phyloP scores from a whole-genome alignment of 1,284 basidiomycete species.

The Porogramme epimiltina region DNA sequence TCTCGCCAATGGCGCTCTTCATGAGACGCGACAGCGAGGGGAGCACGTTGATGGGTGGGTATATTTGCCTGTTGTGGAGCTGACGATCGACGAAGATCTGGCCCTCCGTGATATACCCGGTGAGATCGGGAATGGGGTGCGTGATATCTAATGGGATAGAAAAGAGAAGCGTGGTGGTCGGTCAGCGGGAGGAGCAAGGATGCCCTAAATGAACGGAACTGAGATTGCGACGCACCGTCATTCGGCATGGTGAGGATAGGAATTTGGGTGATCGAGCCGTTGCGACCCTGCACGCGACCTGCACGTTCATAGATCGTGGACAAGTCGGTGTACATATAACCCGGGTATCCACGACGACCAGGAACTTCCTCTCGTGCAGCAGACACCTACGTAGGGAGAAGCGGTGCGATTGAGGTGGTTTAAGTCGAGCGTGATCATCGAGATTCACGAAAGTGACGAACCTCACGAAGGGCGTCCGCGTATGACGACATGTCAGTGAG shows the following conservation, averaged over 20 bases:
- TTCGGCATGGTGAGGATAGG: conserved; percentile 99
- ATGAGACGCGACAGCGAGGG: conserved; percentile 98
- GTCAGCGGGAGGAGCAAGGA: conserved; percentile 2
- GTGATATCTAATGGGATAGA: conserved; percentile 81
- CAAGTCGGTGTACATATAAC: conserved; percentile 99
- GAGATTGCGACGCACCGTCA: conserved; percentile 69
- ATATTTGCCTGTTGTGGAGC: conserved; percentile 94
- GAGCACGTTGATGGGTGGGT: conserved; percentile 99
- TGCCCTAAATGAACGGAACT: conserved; percentile 16
- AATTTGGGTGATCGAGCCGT: conserved; percentile 99
- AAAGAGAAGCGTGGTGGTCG: conserved; percentile 10
- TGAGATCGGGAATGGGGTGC: conserved; percentile 99
- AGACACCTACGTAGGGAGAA: conserved; percentile 65
- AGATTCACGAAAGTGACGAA: conserved; percentile 32
- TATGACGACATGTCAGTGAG: conserved; percentile 99
- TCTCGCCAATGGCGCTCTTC: conserved; percentile 99
- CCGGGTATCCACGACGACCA: conserved; percentile 98
- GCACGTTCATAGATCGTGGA: conserved; percentile 99
- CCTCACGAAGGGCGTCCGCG: conserved; percentile 96
- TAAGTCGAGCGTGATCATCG: background rate
- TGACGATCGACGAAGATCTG: conserved; percentile 99
- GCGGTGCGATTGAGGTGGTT: background rate
- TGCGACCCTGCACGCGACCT: conserved; percentile 95
- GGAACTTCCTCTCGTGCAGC: conserved; percentile 99
- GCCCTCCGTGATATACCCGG: conserved; percentile 98